These are phyloP conservation scores for Hansenula sp. DNA, from an alignment of 1,139 yeast genomes.

Conservation along the genomic window DNA sequence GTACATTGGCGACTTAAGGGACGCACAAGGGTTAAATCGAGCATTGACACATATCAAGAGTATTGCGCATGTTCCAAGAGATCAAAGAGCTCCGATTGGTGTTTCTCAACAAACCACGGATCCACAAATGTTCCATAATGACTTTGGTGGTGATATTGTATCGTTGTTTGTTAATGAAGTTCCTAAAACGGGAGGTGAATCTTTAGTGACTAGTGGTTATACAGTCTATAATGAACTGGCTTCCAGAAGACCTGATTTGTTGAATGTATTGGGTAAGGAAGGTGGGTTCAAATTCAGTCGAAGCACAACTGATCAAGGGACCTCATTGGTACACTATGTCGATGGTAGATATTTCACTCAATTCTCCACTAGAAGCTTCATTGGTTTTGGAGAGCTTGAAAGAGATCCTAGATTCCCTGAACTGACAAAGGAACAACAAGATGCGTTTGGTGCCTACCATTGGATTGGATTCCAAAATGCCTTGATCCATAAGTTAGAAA, in stretches of 20 bases:
- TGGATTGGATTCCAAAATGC: constrained; percentile 6
- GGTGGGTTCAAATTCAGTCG: constrained; percentile 3
- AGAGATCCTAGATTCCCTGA: constrained; percentile 1
- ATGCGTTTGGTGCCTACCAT: constrained; percentile 5
- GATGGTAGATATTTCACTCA: constrained; percentile 1
- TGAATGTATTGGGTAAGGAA: background rate
- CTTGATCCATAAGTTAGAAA: constrained; percentile 3
- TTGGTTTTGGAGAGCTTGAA: constrained; percentile 5
- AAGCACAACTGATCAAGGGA: constrained; percentile 1
- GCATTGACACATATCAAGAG: constrained; percentile 7
- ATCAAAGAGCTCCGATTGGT: constrained; percentile 6
- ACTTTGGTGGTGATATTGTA: constrained; percentile 7
- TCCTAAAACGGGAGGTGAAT: constrained; percentile 4
- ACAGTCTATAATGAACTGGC: constrained; percentile 5
- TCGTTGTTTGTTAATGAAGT: constrained; percentile 3
- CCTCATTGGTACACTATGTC: constrained; percentile 1
- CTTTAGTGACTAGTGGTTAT: constrained; percentile 3
- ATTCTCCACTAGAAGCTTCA: constrained; percentile 3
- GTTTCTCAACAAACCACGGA: constrained; percentile 7
- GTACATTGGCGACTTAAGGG: constrained; percentile 6
- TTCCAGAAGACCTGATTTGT: constrained; percentile 2
- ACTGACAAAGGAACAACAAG: background rate
- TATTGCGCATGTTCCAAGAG: constrained; percentile 5
- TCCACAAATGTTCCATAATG: constrained; percentile 8
- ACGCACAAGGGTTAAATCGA: constrained; percentile 6